These are phyloP conservation scores for Darksidea phi DNA, from an alignment of 495 filamentous ascomycete species.

Conservation along the genomic window DNA sequence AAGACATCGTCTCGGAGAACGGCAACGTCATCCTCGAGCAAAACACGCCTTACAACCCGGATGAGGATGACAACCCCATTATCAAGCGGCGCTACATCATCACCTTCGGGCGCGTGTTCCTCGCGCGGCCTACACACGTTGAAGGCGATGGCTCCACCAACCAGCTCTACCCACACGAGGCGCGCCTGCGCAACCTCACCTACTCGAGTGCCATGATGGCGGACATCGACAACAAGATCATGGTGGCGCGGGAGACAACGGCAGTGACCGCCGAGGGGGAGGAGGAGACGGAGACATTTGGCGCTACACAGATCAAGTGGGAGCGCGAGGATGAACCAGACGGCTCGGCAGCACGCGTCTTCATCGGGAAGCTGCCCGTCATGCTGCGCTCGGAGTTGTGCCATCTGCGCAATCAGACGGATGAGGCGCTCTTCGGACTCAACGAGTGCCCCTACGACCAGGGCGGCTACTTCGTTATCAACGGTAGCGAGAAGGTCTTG, in stretches of 20 bases:
- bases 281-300: slow-evolving; percentile 56
- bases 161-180: slow-evolving; percentile 84
- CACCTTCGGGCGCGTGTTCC: slow-evolving; percentile 79
- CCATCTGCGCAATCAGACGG: slow-evolving; percentile 74
- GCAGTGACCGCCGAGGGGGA: slow-evolving; percentile 57
- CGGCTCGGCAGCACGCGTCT: slow-evolving; percentile 56
- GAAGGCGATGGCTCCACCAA: slow-evolving; percentile 86
- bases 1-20: slow-evolving; percentile 87
- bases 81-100: slow-evolving; percentile 88
- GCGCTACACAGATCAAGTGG: slow-evolving; percentile 59
- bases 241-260: slow-evolving; percentile 74
- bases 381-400: slow-evolving; percentile 97
- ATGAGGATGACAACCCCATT: slow-evolving; percentile 66
- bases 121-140: slow-evolving; percentile 81
- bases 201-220: slow-evolving; percentile 90
- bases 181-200: slow-evolving; percentile 88
- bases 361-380: slow-evolving; percentile 90
- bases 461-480: slow-evolving; percentile 98
- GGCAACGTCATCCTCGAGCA: slow-evolving; percentile 85
- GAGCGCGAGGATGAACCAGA: slow-evolving; percentile 46
- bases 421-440: slow-evolving; percentile 76
- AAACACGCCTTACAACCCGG: slow-evolving; percentile 64
- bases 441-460: slow-evolving; percentile 98
- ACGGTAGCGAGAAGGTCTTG: slow-evolving; percentile 98
- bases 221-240: slow-evolving; percentile 74